Evolutionary conservation across 108 stramenopile species (phyloP).

Genomic region (Nannochloropsis oceanica): DNA sequence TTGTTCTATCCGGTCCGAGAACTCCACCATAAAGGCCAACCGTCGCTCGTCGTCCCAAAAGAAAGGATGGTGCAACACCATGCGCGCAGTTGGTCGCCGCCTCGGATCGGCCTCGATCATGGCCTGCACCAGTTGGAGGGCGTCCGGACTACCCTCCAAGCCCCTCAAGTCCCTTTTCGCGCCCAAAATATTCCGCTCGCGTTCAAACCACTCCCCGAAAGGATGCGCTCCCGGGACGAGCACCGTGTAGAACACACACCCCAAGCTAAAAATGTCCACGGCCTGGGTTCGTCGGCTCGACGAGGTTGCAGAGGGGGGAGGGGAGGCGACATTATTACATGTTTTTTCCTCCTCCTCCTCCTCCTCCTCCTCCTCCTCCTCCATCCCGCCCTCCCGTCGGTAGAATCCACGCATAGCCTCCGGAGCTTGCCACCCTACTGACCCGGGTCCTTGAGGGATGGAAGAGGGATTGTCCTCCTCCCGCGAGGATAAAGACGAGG

Average conservation of each 20-base stretch:
- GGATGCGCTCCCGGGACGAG: slow-evolving; percentile 74
- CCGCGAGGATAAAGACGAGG: background rate
- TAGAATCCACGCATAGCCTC: slow-evolving; percentile 52
- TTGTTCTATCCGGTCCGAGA: slow-evolving; percentile 73
- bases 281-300: slow-evolving; percentile 45
- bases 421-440: slow-evolving; percentile 88
- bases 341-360: background rate
- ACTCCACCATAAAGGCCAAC: slow-evolving; percentile 66
- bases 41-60: slow-evolving; percentile 64
- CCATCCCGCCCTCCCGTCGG: slow-evolving; percentile 41
- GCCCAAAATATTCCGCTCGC: slow-evolving; percentile 83
- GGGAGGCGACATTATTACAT: background rate
- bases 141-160: slow-evolving; percentile 42
- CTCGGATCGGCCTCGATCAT: slow-evolving; percentile 66
- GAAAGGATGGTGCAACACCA: slow-evolving; percentile 78
- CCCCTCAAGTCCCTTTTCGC: slow-evolving; percentile 49
- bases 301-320: background rate
- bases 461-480: background rate
- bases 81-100: slow-evolving; percentile 59
- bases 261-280: slow-evolving; percentile 83
- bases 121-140: slow-evolving; percentile 54
- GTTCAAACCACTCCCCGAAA: slow-evolving; percentile 87
- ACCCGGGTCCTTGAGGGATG: background rate
- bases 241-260: slow-evolving; percentile 84
- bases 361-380: slow-evolving; percentile 44